Evolutionary conservation across 2,329 filamentous ascomycete species (phyloP), one percentile per base, ranked within the genome.

Genomic region (Daldinia sp.): DNA sequence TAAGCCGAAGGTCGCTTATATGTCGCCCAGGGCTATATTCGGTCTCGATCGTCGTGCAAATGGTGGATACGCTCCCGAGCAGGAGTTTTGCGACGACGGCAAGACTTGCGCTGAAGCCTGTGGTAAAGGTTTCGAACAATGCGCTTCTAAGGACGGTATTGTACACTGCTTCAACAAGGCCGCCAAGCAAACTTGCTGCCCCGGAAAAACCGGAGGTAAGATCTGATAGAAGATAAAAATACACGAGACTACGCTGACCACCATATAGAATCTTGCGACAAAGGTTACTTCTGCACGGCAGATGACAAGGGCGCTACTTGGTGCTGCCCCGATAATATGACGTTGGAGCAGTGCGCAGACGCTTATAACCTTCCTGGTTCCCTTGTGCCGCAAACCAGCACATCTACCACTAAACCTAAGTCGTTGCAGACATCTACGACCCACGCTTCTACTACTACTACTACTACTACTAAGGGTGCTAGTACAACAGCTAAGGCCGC

Each of bases 221-320:
- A 58, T 33, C 50, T 55, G 81, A 75, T 85, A 84, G 54, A 54
- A n/a, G 15, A 18, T 41, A 44, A 10, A 12, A 57, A 26, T 37
- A 56, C 41, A 68, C 46, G 68, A 65, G 50, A 44, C 42, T 54
- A 35, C 2, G 42, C 69, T 70, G 23, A 73, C 55, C 6, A 7
- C 1, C n/a, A 13, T 61, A 30, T 59, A 89, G 88, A 88, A 78
- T 87, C 88, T 35, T 91, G 89, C 77, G 84, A 88, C 35, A 77
- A 79, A 15, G 87, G 87, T 56, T 91, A 86, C 82, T 90, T 87
- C 82, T 91, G 89, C 81, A 84, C 87, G n/a, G 81, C 84, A 72
- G 84, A 89, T 75, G 77, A 79, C 59, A 74, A 78, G 50, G 78
- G 79, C 60, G 80, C 83, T 63, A 89, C 88, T 37, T 86, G 86